Conservation (phyloP, 2,329 filamentous ascomycete species). For the Alternaria panax region DNA sequence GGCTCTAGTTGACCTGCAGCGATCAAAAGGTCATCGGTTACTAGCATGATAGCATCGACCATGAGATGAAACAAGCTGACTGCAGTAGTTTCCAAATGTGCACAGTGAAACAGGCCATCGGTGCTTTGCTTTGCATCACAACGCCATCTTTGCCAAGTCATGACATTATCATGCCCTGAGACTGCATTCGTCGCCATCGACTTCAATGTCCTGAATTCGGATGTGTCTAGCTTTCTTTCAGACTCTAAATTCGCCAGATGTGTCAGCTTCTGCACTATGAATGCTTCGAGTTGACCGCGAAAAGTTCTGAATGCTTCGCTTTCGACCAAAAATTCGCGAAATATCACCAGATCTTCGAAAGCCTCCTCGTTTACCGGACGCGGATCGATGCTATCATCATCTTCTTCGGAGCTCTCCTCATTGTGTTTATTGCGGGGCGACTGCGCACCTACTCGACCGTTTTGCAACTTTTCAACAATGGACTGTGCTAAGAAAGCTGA, state of each 20-base stretch:
- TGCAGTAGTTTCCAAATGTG: too few relatives aligned
- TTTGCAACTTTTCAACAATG: conserved; percentile 11
- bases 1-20: conserved; percentile 12
- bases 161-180: too few relatives aligned
- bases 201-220: too few relatives aligned
- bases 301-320: conserved; percentile 22
- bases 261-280: not conserved
- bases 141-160: too few relatives aligned
- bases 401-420: conserved; percentile 12
- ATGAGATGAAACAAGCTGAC: too few relatives aligned
- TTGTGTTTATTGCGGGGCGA: too few relatives aligned
- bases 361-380: conserved; percentile 11
- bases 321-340: conserved; percentile 21
- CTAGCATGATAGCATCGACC: not conserved
- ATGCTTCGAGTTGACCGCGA: conserved; percentile 14
- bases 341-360: conserved; percentile 17
- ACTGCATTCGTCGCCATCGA: too few relatives aligned
- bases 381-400: conserved; percentile 6
- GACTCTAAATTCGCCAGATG: not conserved
- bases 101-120: too few relatives aligned
- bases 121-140: too few relatives aligned
- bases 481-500: conserved; percentile 11
- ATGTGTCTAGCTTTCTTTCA: too few relatives aligned
- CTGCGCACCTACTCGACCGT: not conserved
- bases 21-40: conserved; percentile 3